Evolutionary conservation across 164 flowering plant species (phyloP).

Genomic region (Buxus sempervirens): DNA sequence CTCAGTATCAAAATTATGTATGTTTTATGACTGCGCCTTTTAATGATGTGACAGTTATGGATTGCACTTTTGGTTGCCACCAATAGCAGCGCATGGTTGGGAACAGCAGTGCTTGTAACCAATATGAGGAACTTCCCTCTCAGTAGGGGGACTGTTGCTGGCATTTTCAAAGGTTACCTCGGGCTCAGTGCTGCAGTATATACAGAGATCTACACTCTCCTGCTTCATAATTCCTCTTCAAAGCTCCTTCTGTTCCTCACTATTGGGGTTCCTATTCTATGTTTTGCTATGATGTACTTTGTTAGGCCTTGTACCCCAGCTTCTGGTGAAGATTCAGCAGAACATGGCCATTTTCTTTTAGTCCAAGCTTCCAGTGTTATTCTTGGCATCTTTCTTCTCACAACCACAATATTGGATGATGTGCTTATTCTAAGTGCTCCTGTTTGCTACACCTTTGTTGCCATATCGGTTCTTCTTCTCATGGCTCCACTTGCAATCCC

Average conservation of each 20-base stretch:
- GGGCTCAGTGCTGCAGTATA: conserved; percentile 87
- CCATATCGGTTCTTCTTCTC: conserved; percentile 61
- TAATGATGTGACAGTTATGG: conserved; percentile 59
- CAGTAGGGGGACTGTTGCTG: conserved; percentile 83
- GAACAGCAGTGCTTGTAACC: conserved; percentile 76
- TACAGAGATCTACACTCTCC: conserved; percentile 58
- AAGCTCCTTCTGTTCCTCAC: conserved; percentile 61
- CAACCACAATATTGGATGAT: conserved; percentile 48
- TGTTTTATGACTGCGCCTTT: neutral
- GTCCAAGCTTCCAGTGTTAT: conserved; percentile 56
- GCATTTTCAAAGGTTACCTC: conserved; percentile 79
- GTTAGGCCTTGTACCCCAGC: conserved; percentile 80
- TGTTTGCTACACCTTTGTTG: conserved; percentile 42
- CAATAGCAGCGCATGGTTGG: conserved; percentile 78
- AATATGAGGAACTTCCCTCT: conserved; percentile 89
- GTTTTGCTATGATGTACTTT: conserved; percentile 64
- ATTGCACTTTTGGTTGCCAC: conserved; percentile 67
- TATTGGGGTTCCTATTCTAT: conserved; percentile 68
- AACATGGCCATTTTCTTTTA: conserved; percentile 61
- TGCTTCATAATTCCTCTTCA: conserved; percentile 59
- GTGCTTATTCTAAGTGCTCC: conserved; percentile 34
- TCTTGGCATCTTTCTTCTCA: conserved; percentile 71
- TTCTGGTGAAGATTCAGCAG: conserved; percentile 52
- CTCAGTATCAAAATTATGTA: no score
- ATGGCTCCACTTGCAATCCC: conserved; percentile 87